Base-by-base conservation (phyloP, 169 alveolate species). In the Cryptosporidium sp. region DNA sequence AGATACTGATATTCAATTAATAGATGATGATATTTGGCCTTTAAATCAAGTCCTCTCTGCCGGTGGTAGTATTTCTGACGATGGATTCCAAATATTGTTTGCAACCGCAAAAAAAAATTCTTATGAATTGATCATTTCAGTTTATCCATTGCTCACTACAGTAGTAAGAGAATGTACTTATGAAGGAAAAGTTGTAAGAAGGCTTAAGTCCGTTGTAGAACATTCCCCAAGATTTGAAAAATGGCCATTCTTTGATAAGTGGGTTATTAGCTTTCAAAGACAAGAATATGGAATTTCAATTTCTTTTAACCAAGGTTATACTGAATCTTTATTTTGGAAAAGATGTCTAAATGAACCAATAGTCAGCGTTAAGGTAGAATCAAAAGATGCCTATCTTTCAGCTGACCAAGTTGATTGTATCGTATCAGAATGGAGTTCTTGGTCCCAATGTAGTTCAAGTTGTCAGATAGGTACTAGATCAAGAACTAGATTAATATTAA, bases 11-110 rank as follows among this genome's bases (percentile, higher is more conserved):
- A 42, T 62, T 62, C 18, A 35, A 16, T 53, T 80, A 26, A 80
- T 80, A 45, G 89, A 80, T 62, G 89, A 65, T 26, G 89, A 80
- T 62, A 44, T 80, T 62, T 80, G 89, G 89, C 89, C 89, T 18
- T 35, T 80, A 33, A 80, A 80, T 42, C 89, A 80, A 16, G 65
- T 80, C n/a, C 18, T 80, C 48, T 80, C 89, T 16, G 89, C 75
- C 4, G 89, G 89, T 62, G 89, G 89, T 8, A 31, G 45, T 39
- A 12, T 72, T 21, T 3, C 80, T 7, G 12, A n/a, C 18, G 1
- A 39, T 16, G 89, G 61, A 10, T 61, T 80, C 21, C 35, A 29
- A 80, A 51, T 80, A 62, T 9, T 60, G n/a, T 65, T 80, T 31
- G 60, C 73, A 62, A 80, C 89, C 7, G 89, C 89, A 35, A 80